These are phyloP conservation scores for Dryas alaskensis DNA, from an alignment of 306 rosid species.

Conservation along the genomic window DNA sequence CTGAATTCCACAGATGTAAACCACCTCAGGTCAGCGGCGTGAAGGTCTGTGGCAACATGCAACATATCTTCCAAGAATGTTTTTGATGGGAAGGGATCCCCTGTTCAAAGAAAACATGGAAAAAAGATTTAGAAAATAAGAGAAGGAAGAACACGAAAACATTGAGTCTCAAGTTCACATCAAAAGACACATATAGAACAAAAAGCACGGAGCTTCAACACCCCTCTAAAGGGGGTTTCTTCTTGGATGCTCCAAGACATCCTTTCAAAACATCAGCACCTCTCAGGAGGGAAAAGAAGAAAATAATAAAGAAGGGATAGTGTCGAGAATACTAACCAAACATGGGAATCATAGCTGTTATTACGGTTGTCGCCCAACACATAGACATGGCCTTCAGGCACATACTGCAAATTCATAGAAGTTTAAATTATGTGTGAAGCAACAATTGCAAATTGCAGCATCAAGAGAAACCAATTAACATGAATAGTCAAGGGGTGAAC, in stretches of 20 bases:
- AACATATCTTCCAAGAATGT: conserved; percentile 45
- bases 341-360: conserved; percentile 74
- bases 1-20: not conserved
- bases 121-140: not conserved
- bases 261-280: too few relatives aligned
- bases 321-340: conserved; percentile 46
- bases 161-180: not conserved
- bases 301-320: not conserved
- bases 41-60: conserved; percentile 43
- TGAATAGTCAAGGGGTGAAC: not conserved
- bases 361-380: conserved; percentile 94
- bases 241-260: too few relatives aligned
- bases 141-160: not conserved
- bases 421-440: conserved; percentile 1
- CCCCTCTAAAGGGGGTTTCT: too few relatives aligned
- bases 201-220: too few relatives aligned
- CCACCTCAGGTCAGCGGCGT: conserved; percentile 1
- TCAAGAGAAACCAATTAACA: not conserved
- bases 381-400: conserved; percentile 80
- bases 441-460: not conserved
- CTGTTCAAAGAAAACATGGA: conserved; percentile 24
- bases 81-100: conserved; percentile 49
- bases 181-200: too few relatives aligned
- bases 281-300: not conserved
- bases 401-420: conserved; percentile 49